Percentiles rank a stretch among this genome's conserved stretches.
Conservation (phyloP, 192 early-diverging fungal species). For the Rhizophagus prolifer region DNA sequence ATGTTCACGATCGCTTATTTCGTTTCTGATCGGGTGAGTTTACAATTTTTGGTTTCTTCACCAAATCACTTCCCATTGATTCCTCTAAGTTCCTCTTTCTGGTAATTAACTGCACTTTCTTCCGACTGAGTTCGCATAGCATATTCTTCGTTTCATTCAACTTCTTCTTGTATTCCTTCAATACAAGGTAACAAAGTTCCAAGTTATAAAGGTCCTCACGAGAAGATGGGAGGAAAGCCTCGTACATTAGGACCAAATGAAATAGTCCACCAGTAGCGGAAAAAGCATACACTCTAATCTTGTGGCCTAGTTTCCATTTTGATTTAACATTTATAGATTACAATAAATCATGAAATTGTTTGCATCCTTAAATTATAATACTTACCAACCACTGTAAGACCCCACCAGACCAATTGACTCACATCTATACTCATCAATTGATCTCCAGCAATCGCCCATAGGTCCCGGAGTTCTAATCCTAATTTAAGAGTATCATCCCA, state of each 20-base stretch:
- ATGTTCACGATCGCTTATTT: too few species aligned
- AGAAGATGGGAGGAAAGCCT: constrained; percentile 17
- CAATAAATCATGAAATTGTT: constrained; percentile 18
- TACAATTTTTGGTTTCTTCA: constrained; percentile 25
- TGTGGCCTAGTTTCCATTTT: not conserved
- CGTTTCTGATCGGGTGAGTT: constrained; percentile 2
- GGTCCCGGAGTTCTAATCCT: constrained; percentile 26
- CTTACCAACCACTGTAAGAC: constrained; percentile 32
- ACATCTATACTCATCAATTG: constrained; percentile 17
- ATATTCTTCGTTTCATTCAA: constrained; percentile 21
- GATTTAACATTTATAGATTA: constrained; percentile 20
- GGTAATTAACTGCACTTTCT: constrained; percentile 22
- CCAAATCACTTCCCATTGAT: constrained; percentile 12
- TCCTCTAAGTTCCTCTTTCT: constrained; percentile 19
- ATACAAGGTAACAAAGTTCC: constrained; percentile 23
- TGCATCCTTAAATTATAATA: constrained; percentile 25
- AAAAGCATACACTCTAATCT: constrained; percentile 29
- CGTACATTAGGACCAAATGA: constrained; percentile 33
- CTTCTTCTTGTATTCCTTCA: constrained; percentile 25
- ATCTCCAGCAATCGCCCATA: constrained; percentile 30
- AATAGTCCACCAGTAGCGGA: constrained; percentile 24
- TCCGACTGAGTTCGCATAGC: constrained; percentile 14
- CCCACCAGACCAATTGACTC: constrained; percentile 12
- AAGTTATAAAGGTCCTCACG: constrained; percentile 20
- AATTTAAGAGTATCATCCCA: constrained; percentile 32